Evolutionary conservation across 2,329 filamentous ascomycete species (phyloP).

Genomic region (Tolypocladium sp.): DNA sequence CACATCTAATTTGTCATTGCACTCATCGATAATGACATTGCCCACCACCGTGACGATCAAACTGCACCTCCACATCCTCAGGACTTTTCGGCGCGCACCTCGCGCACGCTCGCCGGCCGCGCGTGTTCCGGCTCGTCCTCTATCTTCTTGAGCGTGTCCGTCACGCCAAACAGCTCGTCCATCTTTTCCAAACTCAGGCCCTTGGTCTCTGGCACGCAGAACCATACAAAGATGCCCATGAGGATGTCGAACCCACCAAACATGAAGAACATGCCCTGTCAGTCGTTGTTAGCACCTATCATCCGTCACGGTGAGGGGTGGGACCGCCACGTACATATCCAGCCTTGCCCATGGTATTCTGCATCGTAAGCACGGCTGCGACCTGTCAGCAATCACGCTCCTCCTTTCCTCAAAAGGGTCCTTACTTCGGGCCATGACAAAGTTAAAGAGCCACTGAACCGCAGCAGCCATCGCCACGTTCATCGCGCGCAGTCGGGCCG

Average conservation of each 20-base stretch:
- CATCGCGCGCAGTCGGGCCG: slow-evolving; percentile 53
- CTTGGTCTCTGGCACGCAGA: slow-evolving; percentile 64
- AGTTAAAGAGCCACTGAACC: slow-evolving; percentile 68
- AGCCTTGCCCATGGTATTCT: slow-evolving; percentile 38
- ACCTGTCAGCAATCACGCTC: background rate
- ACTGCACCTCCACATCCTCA: background rate
- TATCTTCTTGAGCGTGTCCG: slow-evolving; percentile 26
- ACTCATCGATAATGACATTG: background rate
- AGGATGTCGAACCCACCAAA: slow-evolving; percentile 57
- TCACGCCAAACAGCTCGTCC: slow-evolving; percentile 57
- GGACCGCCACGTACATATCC: slow-evolving; percentile 25
- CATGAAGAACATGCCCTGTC: slow-evolving; percentile 55
- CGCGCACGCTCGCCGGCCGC: slow-evolving; percentile 15
- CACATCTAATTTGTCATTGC: background rate
- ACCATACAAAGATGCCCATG: slow-evolving; percentile 58
- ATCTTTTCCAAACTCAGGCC: slow-evolving; percentile 54
- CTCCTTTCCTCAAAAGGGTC: background rate
- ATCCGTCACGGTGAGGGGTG: background rate
- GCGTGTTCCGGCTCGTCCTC: slow-evolving; percentile 20
- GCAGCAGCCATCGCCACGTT: slow-evolving; percentile 61
- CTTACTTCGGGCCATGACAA: slow-evolving; percentile 53
- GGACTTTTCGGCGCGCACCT: slow-evolving; percentile 11
- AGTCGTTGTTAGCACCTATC: background rate
- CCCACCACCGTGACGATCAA: background rate
- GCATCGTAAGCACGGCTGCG: slow-evolving; percentile 54